A percentile compares a stretch with the other conserved stretches of the same genome.
Evolutionary conservation across 225 moss, liverwort and hornwort species (phyloP).

Genomic region (Lunularia cruciata): DNA sequence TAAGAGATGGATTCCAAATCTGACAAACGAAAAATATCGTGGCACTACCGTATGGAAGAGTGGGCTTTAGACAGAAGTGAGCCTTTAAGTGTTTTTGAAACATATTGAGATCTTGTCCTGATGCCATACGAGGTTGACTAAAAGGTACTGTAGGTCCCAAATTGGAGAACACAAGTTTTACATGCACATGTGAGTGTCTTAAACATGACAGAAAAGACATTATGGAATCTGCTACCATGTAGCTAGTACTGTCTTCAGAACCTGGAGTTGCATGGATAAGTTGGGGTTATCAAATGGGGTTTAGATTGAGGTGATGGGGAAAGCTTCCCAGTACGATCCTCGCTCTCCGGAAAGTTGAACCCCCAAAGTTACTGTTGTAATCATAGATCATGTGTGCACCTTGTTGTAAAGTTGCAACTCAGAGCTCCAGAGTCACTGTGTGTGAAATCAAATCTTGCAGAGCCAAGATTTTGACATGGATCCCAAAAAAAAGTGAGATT

Average conservation of each 20-base stretch:
- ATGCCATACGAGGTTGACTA: slow-evolving; percentile 6
- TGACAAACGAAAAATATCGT: not conserved
- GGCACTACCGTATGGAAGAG: slow-evolving; percentile 2
- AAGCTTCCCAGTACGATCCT: not conserved
- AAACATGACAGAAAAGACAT: slow-evolving; percentile 7
- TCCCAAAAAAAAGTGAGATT: slow-evolving; percentile 19
- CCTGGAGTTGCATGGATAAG: not conserved
- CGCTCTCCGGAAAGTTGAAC: not conserved
- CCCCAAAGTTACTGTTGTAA: not conserved
- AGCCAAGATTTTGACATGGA: slow-evolving; percentile 11
- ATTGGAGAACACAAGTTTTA: slow-evolving; percentile 3
- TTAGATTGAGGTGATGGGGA: not conserved
- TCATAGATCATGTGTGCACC: slow-evolving; percentile 18
- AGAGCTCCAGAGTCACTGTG: slow-evolving; percentile 18
- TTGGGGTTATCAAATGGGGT: not conserved
- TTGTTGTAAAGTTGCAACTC: slow-evolving; percentile 15
- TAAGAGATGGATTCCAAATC: not conserved
- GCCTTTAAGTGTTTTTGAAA: slow-evolving; percentile 5
- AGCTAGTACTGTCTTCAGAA: not conserved
- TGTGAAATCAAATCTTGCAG: slow-evolving; percentile 17
- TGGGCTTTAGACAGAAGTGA: slow-evolving; percentile 1
- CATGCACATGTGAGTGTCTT: slow-evolving; percentile 14
- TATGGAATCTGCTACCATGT: not conserved
- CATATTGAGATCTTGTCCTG: not conserved
- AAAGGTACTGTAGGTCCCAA: slow-evolving; percentile 3